Evolutionary conservation across 31 red algal genomes (phyloP), one percentile per base, ranked within the genome.

Genomic region (Endocladia muricata): DNA sequence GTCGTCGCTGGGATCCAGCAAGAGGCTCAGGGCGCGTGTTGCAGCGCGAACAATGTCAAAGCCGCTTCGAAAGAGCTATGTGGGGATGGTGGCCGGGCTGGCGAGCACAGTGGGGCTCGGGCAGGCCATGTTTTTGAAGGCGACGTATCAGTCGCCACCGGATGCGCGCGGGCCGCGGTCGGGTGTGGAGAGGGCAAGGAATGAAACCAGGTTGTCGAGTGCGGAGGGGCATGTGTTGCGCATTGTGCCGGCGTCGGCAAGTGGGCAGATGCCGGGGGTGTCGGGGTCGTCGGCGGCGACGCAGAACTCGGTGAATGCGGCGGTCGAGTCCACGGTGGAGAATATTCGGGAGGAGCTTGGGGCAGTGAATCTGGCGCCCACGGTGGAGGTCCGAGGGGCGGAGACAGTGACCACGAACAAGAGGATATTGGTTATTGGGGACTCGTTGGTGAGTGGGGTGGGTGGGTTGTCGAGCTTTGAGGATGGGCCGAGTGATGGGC

Each of bases 381-480:
- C 34, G 13, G 66, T 61, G 34, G 41, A 74, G 17, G 23, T 29
- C 6, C 65, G 33, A 29, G 66, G 55, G 6, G 42, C 9, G 3
- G 61, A 65, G 4, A 31, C 42, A 15, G 41, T 61, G 4, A 47
- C 36, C 17, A 71, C 17, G 63, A 51, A 51, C 7, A 87, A 78
- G 55, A 60, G 82, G 7, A 86, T 93, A 35, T 64, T 93, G 44
- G 73, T 93, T 51, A 81, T 93, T 37, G 90, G 90, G 15, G 90
- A 93, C 58, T 86, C 82, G 5, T 71, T 93, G 21, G 90, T 93
- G 13, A 93, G 82, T 67, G 90, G 90, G 30, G 90, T 93, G 19
- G 90, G 90, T 2, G 82, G 90, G n/a, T 41, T 70, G 77, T 93
- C 82, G 30, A 85, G 77, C 56, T 93, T 77, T 61, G 83, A 85